Conservation (phyloP, 2,329 filamentous ascomycete genomes). For the Diplodia scrobiculata region DNA sequence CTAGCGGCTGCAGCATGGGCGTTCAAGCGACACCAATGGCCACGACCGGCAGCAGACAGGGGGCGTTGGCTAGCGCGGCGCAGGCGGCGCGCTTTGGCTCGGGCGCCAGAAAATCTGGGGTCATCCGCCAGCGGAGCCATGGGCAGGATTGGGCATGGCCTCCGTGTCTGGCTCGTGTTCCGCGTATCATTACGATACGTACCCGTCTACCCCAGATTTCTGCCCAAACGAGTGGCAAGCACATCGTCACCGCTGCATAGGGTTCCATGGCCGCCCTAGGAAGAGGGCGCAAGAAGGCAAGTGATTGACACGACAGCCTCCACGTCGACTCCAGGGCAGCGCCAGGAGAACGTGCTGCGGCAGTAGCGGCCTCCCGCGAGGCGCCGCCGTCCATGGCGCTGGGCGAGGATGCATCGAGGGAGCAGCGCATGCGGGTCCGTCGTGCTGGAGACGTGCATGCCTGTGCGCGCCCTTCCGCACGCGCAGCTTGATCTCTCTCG, state of each 20-base stretch:
- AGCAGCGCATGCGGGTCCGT: conserved; percentile 23
- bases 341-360: conserved; percentile 23
- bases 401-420: conserved; percentile 23
- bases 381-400: conserved; percentile 19
- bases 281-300: background rate
- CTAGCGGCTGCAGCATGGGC: conserved; percentile 20
- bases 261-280: conserved; percentile 16
- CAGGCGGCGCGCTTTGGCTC: conserved; percentile 6
- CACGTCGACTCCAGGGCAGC: conserved; percentile 3
- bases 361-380: conserved; percentile 18
- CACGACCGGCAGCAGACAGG: conserved; percentile 9
- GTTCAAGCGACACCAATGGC: conserved; percentile 19
- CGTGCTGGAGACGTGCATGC: conserved; percentile 17
- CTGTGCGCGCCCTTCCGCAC: background rate
- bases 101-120: conserved; percentile 23
- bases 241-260: conserved; percentile 18
- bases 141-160: conserved; percentile 19
- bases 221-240: conserved; percentile 10
- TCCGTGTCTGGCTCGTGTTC: conserved; percentile 19
- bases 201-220: conserved; percentile 27
- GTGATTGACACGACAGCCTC: conserved; percentile 18
- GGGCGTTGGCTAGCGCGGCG: background rate
- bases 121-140: conserved; percentile 23
- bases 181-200: conserved; percentile 26
- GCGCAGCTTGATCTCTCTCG: conserved; percentile 17